Conservation (phyloP, 129 eudicot genomes). For the Helianthus tuberosus region DNA sequence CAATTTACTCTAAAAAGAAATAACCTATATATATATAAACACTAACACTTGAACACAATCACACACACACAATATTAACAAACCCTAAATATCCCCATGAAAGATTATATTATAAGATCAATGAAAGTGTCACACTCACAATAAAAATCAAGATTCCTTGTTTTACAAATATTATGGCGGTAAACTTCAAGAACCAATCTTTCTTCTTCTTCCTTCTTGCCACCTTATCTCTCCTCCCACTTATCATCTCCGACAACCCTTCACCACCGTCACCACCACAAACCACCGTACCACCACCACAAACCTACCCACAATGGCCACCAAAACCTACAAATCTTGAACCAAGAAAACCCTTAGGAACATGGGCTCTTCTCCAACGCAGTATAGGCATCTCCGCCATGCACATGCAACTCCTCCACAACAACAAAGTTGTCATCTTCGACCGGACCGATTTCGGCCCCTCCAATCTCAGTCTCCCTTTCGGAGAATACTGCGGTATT, state of each 20-base stretch:
- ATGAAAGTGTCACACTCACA: neutral
- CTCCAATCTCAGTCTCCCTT: slow-evolving; percentile 65
- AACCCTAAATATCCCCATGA: too few species aligned
- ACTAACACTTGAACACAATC: too few species aligned
- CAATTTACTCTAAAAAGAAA: too few species aligned
- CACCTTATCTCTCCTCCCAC: slow-evolving; percentile 33
- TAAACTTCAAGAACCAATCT: slow-evolving; percentile 33
- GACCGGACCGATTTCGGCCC: slow-evolving; percentile 86
- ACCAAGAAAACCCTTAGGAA: slow-evolving; percentile 40
- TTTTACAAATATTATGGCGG: slow-evolving; percentile 23
- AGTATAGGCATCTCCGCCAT: slow-evolving; percentile 78
- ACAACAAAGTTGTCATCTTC: slow-evolving; percentile 73
- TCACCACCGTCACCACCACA: neutral
- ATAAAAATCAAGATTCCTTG: neutral
- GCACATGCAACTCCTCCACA: slow-evolving; percentile 94
- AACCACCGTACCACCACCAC: neutral
- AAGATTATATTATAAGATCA: slow-evolving; percentile 12
- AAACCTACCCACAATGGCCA: neutral
- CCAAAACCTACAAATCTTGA: neutral
- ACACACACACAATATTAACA: too few species aligned
- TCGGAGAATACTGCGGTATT: slow-evolving; percentile 38
- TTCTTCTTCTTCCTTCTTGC: slow-evolving; percentile 33
- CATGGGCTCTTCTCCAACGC: slow-evolving; percentile 58
- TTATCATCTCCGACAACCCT: slow-evolving; percentile 28
- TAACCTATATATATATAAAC: too few species aligned